Evolutionary conservation across 768 basidiomycete genomes (phyloP), one percentile per base, ranked within the genome.

Genomic region (Termitomyces sp.): DNA sequence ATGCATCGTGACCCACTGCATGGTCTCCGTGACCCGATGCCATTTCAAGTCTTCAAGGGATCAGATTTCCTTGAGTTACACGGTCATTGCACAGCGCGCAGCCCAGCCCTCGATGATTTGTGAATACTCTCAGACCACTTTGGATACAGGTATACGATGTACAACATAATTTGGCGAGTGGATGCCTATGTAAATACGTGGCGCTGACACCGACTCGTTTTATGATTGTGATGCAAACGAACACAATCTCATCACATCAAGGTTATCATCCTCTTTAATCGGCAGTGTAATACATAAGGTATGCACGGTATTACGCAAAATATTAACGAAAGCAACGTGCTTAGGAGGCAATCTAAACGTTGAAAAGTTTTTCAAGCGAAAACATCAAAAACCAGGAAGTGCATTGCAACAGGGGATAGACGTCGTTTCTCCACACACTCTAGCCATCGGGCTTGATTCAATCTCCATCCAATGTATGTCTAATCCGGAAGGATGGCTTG

Each of bases 131-230:
- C 34, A 45, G 49, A 51, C 30, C 25, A 43, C 16, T 42, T 34
- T 28, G 19, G 28, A 56, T 45, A 27, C 55, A 53, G 52, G 52
- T 35, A 44, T 44, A 35, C 52, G 21, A 53, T 45, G 19, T 23
- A 47, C 17, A 47, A 21, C 19, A 2, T 43, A n/a, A 32, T 23
- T 30, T 50, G 48, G 23, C 48, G 25, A 23, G 10, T 8, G 12
- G 6, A 50, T 23, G 16, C 35, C 49, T 39, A 21, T 50, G 48
- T 37, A 25, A 17, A 5, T 27, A 25, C 27, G n/a, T 27, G n/a
- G 12, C 9, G 19, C 23, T 23, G 34, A 21, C 7, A 35, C 35
- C 14, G 30, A 5, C 28, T 45, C 25, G n/a, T 17, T 27, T 45
- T 17, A 28, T 12, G 44, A 28, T 46, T 11, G 9, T 5, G 12